phyloP scores from a whole-genome alignment of 208 protist genomes.

The Spongospora subterranea region DNA sequence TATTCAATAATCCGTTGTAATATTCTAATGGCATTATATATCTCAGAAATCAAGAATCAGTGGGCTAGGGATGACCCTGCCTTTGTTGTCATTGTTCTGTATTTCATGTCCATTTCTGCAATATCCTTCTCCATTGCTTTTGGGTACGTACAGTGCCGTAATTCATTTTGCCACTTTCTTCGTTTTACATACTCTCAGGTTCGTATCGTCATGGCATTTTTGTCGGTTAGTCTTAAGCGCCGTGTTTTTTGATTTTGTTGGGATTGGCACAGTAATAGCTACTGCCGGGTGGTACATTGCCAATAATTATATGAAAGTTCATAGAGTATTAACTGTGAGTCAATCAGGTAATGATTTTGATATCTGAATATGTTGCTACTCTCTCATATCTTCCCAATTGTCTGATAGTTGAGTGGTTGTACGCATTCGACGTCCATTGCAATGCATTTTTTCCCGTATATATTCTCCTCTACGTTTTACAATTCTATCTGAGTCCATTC shows the following conservation, averaged over 20 bases:
- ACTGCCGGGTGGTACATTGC: constrained; percentile 75
- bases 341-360: no score
- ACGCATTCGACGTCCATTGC: constrained; percentile 95
- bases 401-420: constrained; percentile 87
- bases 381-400: constrained; percentile 57
- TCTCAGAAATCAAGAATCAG: constrained; percentile 92
- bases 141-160: not conserved
- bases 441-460: constrained; percentile 93
- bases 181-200: not conserved
- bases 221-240: constrained; percentile 74
- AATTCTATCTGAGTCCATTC: constrained; percentile 82
- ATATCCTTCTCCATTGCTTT: constrained; percentile 72
- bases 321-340: constrained; percentile 65
- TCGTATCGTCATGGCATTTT: constrained; percentile 53
- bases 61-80: constrained; percentile 94
- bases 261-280: constrained; percentile 78
- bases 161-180: not conserved
- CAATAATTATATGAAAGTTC: constrained; percentile 65
- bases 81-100: constrained; percentile 88
- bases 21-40: no score
- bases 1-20: not conserved
- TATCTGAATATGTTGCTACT: not conserved
- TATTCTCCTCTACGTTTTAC: constrained; percentile 86
- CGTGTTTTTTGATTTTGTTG: constrained; percentile 80
- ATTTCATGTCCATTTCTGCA: constrained; percentile 77